Evolutionary conservation across 495 filamentous ascomycete species (phyloP), one percentile per base, ranked within the genome.

Genomic region (Xylaria castorea): DNA sequence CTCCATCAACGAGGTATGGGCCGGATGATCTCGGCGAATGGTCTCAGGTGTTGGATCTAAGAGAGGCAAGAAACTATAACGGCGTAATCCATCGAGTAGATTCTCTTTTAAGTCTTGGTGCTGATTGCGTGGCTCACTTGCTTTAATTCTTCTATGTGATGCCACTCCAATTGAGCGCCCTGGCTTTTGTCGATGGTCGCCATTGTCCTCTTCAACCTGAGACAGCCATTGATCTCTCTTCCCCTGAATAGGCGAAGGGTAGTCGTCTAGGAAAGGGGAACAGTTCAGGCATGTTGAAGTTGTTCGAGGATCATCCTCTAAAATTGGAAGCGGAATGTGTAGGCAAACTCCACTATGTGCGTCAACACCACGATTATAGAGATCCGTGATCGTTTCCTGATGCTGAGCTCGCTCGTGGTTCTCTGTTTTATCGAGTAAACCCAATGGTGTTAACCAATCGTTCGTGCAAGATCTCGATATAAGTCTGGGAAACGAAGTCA

Each of bases 401-500:
- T 18, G 12, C 12, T 58, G 18, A 34, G 46, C 12, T 16, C 20
- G 20, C 38, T n/a, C 46, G 5, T 36, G 11, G 18, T 40, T 68
- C 14, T 73, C 65, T 4, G 55, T 51, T 18, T 64, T 65, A 48
- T 69, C 63, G 30, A 72, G 68, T 14, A 79, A 58, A 25, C 75
- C 77, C 25, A 77, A 36, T 4, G 77, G 77, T 7, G 77, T 79
- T 36, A 79, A 32, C 77, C 77, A 79, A 32, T 79, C 77, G 58
- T 64, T 74, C 5, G 77, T 76, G 57, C 53, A 75, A 6, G 75
- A 46, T 34, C 75, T 76, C 18, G 77, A 79, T 40, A 22, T 63
- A 70, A 77, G 70, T 20, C 70, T 75, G 0, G 76, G 77, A 44
- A 77, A 75, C 3, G 70, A 72, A 32, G 75, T 77, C 36, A 77